Evolutionary conservation across 2,329 filamentous ascomycete genomes (phyloP), one percentile per base, ranked within the genome.

Genomic region (Aspergillus uvarum): DNA sequence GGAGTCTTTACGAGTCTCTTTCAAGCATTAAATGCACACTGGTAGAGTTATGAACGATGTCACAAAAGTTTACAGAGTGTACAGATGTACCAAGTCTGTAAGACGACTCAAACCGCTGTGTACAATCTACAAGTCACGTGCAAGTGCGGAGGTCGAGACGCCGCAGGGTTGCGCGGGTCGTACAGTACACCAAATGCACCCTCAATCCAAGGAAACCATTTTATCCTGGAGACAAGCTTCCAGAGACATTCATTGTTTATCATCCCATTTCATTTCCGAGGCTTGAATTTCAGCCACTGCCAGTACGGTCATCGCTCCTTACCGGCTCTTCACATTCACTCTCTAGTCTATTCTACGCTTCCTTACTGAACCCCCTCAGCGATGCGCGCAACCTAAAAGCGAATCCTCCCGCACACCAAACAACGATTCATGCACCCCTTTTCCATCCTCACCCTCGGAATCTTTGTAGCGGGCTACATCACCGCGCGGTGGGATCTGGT

Each of bases 381-480:
- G 61, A 76, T 76, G 75, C 69, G 69, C 69, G 66, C 63, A 65
- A 66, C 59, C 63, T 70, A 62, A 70, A 70, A 69, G 38, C 58
- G 62, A 66, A 51, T n/a, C 50, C 42, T 47, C 65, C 61, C 64
- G 63, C 66, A 61, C 56, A 35, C 26, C 26, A 35, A 69, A 68
- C 67, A 59, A 65, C 66, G 63, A 78, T 80, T 79, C 70, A 98
- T 98, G 94, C 93, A 97, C 92, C 92, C 93, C 74, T 97, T 98
- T 83, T 98, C 94, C 65, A 83, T 94, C 77, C 86, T 97, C 79
- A 96, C 93, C 73, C 88, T 96, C 81, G 92, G 90, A 81, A 97
- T 99, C 82, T 99, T 99, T 83, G 90, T 98, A 85, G 94, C 95
- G 82, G 95, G 95, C 79, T 99, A 99, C 85, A 98, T 94, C 78